Conservation (phyloP, 192 early-diverging fungal species). For the Lobosporangium transversale region DNA sequence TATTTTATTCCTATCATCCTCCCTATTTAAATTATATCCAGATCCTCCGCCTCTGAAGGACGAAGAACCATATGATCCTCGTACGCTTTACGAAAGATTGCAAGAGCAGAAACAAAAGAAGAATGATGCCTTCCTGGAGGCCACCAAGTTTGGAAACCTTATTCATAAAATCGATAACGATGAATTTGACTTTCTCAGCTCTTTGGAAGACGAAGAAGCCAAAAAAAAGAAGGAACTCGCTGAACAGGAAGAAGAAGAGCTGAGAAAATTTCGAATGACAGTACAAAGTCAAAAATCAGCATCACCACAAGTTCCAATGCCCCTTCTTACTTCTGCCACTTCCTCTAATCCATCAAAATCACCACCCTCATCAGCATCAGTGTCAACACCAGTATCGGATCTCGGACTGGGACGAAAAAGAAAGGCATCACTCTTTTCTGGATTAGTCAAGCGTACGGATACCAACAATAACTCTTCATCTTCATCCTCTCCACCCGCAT, state of each 20-base stretch:
- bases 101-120: conserved; percentile 75
- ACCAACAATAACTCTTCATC: conserved; percentile 1
- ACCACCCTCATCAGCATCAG: background rate
- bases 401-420: conserved; percentile 5
- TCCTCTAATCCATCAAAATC: too few relatives aligned
- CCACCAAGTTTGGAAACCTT: conserved; percentile 66
- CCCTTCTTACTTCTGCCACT: too few relatives aligned
- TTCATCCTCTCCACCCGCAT: background rate
- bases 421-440: conserved; percentile 31
- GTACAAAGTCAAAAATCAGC: conserved; percentile 13
- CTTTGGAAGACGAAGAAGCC: conserved; percentile 62
- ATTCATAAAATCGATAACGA: conserved; percentile 75
- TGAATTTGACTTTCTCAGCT: conserved; percentile 74
- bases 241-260: conserved; percentile 55
- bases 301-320: conserved; percentile 3
- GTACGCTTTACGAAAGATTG: conserved; percentile 78
- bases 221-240: conserved; percentile 54
- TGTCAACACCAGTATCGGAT: background rate
- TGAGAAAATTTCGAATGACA: conserved; percentile 61
- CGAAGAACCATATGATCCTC: conserved; percentile 71
- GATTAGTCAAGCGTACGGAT: conserved; percentile 27
- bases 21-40: background rate
- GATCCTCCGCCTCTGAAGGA: conserved; percentile 56
- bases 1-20: background rate
- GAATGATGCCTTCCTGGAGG: conserved; percentile 69